phyloP scores from a whole-genome alignment of 345 rosid genomes.

The Ailanthus altissimus region DNA sequence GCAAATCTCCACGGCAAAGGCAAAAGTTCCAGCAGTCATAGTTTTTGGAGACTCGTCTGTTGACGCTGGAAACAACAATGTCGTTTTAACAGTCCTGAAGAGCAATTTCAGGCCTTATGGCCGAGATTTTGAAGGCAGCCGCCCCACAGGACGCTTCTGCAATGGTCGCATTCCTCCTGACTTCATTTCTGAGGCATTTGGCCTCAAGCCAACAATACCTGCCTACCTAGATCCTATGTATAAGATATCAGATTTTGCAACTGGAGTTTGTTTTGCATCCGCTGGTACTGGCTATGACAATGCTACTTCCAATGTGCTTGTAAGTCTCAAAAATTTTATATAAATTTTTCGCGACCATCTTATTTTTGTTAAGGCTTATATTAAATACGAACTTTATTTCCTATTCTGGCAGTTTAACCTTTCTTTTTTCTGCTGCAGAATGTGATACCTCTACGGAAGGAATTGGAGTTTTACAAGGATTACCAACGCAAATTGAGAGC shows the following conservation, averaged over 20 bases:
- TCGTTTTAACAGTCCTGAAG: constrained; percentile 41
- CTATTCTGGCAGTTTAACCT: too few species aligned
- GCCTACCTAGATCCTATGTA: constrained; percentile 59
- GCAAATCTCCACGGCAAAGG: background rate
- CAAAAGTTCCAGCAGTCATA: constrained; percentile 46
- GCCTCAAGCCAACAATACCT: constrained; percentile 49
- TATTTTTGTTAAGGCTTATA: too few species aligned
- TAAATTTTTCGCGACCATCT: background rate
- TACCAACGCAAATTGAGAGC: constrained; percentile 47
- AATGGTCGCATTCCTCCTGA: constrained; percentile 61
- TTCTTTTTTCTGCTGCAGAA: constrained; percentile 34
- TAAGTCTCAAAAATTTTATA: constrained; percentile 26
- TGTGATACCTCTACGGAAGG: constrained; percentile 65
- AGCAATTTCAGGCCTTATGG: constrained; percentile 63
- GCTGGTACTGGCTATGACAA: constrained; percentile 66
- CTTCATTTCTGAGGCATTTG: constrained; percentile 55
- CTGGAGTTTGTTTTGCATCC: constrained; percentile 61
- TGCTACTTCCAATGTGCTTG: constrained; percentile 51
- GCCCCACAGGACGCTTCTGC: constrained; percentile 55
- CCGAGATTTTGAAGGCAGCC: constrained; percentile 48
- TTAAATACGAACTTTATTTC: too few species aligned
- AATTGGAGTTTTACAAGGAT: constrained; percentile 50
- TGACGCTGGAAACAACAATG: constrained; percentile 58
- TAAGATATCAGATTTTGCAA: constrained; percentile 48
- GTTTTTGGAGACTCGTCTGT: constrained; percentile 66